Percentiles rank a stretch among this genome's conserved stretches.
phyloP scores from a whole-genome alignment of 208 protist genomes.

The Trypanosoma platydactyli region DNA sequence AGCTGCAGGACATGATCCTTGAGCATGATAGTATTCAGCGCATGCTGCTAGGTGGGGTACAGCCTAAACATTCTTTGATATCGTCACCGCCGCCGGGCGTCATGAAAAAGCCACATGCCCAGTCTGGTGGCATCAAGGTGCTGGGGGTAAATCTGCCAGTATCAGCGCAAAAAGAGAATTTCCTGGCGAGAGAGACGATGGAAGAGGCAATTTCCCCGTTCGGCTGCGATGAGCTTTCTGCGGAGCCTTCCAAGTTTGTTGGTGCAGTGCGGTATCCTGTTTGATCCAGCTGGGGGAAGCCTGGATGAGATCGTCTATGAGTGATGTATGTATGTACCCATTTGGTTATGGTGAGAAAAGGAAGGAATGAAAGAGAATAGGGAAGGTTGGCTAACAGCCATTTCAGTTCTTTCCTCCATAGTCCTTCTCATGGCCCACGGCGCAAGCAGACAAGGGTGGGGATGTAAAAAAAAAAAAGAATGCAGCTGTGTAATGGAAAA shows the following conservation, averaged over 20 bases:
- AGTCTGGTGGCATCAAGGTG: neutral
- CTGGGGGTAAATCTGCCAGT: constrained; percentile 8
- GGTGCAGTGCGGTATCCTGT: constrained; percentile 4
- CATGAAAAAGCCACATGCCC: neutral
- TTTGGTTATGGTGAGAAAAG: neutral
- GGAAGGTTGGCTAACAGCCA: no score
- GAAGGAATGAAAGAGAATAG: neutral
- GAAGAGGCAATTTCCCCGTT: neutral
- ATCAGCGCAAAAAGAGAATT: no score
- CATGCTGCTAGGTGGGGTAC: constrained; percentile 16
- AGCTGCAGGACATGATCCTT: constrained; percentile 25
- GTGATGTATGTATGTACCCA: no score
- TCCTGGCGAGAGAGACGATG: no score
- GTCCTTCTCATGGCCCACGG: no score
- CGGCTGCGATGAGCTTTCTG: constrained; percentile 39
- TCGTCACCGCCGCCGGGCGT: neutral
- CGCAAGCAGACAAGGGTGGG: no score
- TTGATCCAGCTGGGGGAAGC: neutral
- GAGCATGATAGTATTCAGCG: constrained; percentile 22
- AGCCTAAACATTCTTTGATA: neutral
- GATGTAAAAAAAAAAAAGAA: no score
- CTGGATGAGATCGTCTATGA: no score
- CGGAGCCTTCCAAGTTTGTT: constrained; percentile 44
- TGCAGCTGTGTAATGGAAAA: no score
- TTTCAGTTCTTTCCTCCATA: no score